Evolutionary conservation across 441 rosid species (phyloP).

Genomic region (Adansonia gregorii): DNA sequence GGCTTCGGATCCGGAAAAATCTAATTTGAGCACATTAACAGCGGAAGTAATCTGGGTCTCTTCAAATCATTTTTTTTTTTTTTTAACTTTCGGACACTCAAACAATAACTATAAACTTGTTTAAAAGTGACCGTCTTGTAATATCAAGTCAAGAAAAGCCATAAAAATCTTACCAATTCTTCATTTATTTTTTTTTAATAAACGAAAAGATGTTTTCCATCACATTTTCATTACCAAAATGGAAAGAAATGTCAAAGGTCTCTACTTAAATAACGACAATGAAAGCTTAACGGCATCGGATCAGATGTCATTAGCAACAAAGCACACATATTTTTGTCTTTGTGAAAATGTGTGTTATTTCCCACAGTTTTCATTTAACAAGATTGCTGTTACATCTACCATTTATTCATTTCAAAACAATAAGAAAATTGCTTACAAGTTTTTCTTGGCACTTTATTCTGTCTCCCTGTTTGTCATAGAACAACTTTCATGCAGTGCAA

Average conservation of each 20-base stretch:
- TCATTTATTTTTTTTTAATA: too few relatives aligned
- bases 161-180: too few relatives aligned
- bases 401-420: too few relatives aligned
- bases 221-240: too few relatives aligned
- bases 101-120: background rate
- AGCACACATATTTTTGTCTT: background rate
- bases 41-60: background rate
- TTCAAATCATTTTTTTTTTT: too few relatives aligned
- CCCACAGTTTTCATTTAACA: too few relatives aligned
- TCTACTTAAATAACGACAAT: background rate
- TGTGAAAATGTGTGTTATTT: too few relatives aligned
- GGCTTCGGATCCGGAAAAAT: constrained; percentile 26
- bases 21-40: background rate
- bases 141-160: background rate
- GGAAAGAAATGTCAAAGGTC: background rate
- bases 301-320: background rate
- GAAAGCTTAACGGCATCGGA: background rate
- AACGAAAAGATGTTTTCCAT: background rate
- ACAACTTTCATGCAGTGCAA: background rate
- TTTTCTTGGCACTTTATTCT: too few relatives aligned
- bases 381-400: too few relatives aligned
- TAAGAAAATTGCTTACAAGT: too few relatives aligned
- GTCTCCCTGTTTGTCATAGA: background rate
- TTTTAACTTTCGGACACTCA: too few relatives aligned
- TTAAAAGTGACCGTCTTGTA: background rate